phyloP scores from a whole-genome alignment of 2,329 filamentous ascomycete genomes.

The Hymenoscyphus salicellus region DNA sequence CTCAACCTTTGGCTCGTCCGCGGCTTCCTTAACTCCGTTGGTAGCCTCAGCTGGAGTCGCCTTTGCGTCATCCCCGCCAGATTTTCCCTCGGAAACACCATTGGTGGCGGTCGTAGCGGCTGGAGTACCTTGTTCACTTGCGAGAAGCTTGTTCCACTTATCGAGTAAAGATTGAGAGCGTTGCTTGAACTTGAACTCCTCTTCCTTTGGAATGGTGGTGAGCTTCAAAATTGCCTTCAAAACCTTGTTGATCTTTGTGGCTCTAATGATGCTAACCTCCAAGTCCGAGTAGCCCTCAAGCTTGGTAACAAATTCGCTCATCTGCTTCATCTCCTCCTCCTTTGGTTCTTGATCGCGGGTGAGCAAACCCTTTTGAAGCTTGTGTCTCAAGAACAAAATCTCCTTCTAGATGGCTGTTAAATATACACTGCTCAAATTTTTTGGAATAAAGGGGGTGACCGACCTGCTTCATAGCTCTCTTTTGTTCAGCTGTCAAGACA shows the following conservation, averaged over 20 bases:
- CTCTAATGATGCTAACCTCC: conserved; percentile 82
- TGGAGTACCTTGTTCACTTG: conserved; percentile 50
- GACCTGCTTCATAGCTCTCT: conserved; percentile 58
- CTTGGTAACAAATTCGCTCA: conserved; percentile 75
- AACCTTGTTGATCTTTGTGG: conserved; percentile 98
- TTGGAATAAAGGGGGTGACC: conserved; percentile 24
- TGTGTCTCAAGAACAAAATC: conserved; percentile 91
- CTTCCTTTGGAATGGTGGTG: conserved; percentile 74
- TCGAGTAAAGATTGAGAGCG: conserved; percentile 77
- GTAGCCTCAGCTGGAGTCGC: conserved; percentile 28
- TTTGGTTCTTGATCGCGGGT: conserved; percentile 81
- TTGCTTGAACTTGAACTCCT: conserved; percentile 84
- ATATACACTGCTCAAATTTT: background rate
- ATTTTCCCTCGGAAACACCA: conserved; percentile 42
- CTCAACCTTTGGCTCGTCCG: conserved; percentile 38
- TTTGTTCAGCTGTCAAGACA: conserved; percentile 57
- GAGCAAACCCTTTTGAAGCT: conserved; percentile 90
- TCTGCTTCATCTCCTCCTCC: conserved; percentile 75
- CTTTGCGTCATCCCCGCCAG: conserved; percentile 31
- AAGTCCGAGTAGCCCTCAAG: conserved; percentile 79
- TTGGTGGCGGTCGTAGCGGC: conserved; percentile 33
- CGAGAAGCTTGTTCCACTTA: conserved; percentile 85
- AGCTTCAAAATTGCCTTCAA: conserved; percentile 92
- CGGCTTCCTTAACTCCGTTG: conserved; percentile 32
- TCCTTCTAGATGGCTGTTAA: conserved; percentile 55